These are phyloP conservation scores for Incumbomyces delicatus DNA, from an alignment of 2,329 filamentous ascomycete genomes.

Conservation along the genomic window DNA sequence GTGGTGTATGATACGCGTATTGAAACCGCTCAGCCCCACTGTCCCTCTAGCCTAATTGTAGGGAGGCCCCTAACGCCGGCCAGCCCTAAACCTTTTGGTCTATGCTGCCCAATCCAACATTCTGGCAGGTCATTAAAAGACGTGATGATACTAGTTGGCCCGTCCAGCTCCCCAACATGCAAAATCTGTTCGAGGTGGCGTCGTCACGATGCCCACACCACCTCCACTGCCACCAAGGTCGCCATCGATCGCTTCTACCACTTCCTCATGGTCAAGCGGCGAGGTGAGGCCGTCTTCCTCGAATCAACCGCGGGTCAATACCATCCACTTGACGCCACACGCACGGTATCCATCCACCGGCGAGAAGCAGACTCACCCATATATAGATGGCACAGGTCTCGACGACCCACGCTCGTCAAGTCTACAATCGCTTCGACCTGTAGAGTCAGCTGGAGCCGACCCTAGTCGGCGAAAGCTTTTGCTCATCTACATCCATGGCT, in stretches of 20 bases:
- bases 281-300: background rate
- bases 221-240: slow-evolving; percentile 6
- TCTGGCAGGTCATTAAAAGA: too few species aligned
- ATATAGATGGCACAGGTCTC: slow-evolving; percentile 15
- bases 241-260: background rate
- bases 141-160: too few species aligned
- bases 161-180: background rate
- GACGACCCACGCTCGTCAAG: slow-evolving; percentile 22
- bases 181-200: background rate
- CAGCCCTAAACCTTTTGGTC: too few species aligned
- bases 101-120: too few species aligned
- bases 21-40: too few species aligned
- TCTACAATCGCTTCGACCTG: slow-evolving; percentile 24
- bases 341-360: background rate
- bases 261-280: slow-evolving; percentile 3
- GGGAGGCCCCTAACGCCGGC: too few species aligned
- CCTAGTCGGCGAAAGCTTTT: slow-evolving; percentile 48
- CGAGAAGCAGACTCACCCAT: slow-evolving; percentile 1
- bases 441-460: slow-evolving; percentile 19
- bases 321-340: slow-evolving; percentile 7
- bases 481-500: slow-evolving; percentile 79
- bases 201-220: slow-evolving; percentile 5
- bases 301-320: background rate
- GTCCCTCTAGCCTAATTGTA: too few species aligned
- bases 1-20: too few species aligned